Base-by-base conservation (phyloP, 768 basidiomycete species). In the Trametopsis cervina region DNA sequence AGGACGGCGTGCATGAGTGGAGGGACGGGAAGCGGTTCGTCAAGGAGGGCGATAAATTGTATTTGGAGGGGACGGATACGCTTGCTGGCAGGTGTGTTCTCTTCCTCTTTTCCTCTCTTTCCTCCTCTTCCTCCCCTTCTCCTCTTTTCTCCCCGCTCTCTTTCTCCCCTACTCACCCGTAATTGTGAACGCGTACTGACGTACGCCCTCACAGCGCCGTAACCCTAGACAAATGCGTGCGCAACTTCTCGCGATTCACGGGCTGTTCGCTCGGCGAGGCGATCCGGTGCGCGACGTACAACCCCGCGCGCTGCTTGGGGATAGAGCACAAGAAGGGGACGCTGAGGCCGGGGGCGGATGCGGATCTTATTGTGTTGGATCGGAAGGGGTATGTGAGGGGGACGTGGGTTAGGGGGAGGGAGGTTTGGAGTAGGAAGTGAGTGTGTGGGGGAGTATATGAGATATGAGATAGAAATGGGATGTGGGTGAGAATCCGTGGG, bases 1-100 rank as follows among this genome's bases (percentile, higher is more conserved):
- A 76, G 39, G 90, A 95, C 57, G 92, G 92, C 6, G 67, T 85
- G 12, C 85, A 95, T 60, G 81, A 85, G 57, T 95, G 92, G 89
- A 81, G 92, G 13, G 87, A 89, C 53, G 87, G 85, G 6, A 78
- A 82, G 56, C 76, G 77, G 4, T 81, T 93, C 58, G 74, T 87
- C 49, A 92, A 93, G 63, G 78, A 85, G 51, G 91, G 90, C 7
- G 76, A 83, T 53, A 82, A 75, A 60, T 76, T 95, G 29, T 88
- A 82, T 62, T 68, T 95, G 11, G 88, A 88, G 59, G 90, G 88
- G 18, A 93, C 90, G 1, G 74, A 81, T 50, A 94, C 91, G 1
- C 80, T 95, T 47, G 92, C 92, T 1, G 92, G 91, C 61, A 89
- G 87, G 88, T 87, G 42, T 44, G 74, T n/a, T 43, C 13, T 40